These are phyloP conservation scores for Daldinia bambusicola DNA, from an alignment of 495 filamentous ascomycete genomes.

Conservation along the genomic window DNA sequence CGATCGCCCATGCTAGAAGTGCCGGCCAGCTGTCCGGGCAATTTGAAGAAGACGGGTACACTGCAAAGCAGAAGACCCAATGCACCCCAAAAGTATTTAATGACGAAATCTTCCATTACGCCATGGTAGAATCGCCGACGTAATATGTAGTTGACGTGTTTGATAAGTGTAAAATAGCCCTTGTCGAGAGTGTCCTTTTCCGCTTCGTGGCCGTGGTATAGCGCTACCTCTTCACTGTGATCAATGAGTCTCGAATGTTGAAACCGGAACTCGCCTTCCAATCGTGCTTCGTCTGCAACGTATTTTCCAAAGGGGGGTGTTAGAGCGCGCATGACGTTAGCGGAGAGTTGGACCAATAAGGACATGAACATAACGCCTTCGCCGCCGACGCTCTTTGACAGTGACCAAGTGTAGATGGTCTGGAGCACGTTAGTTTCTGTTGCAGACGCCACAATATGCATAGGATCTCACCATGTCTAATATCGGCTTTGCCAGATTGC, in stretches of 20 bases:
- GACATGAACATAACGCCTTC: conserved; percentile 96
- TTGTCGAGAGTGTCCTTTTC: conserved; percentile 98
- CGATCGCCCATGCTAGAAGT: conserved; percentile 84
- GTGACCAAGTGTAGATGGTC: conserved; percentile 90
- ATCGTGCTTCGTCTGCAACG: conserved; percentile 91
- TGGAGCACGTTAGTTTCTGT: conserved; percentile 41
- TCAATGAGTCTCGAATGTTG: conserved; percentile 95
- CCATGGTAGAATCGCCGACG: conserved; percentile 90
- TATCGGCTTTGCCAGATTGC: conserved; percentile 94
- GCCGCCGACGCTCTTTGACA: conserved; percentile 91
- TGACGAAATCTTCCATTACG: conserved; percentile 98
- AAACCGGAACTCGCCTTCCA: conserved; percentile 97
- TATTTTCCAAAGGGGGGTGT: conserved; percentile 99
- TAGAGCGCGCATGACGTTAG: conserved; percentile 90
- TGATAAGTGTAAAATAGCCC: conserved; percentile 98
- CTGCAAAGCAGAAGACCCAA: conserved; percentile 93
- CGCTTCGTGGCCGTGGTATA: conserved; percentile 92
- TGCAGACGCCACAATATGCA: neutral
- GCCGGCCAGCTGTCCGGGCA: conserved; percentile 73
- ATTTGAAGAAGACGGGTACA: conserved; percentile 93
- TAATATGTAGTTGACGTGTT: conserved; percentile 96
- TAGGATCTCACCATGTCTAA: conserved; percentile 78
- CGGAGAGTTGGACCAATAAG: conserved; percentile 89
- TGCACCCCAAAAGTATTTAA: conserved; percentile 99
- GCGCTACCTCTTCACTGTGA: conserved; percentile 91